These are phyloP conservation scores for Elsinoe perseae DNA, from an alignment of 2,329 filamentous ascomycete genomes.

Conservation along the genomic window DNA sequence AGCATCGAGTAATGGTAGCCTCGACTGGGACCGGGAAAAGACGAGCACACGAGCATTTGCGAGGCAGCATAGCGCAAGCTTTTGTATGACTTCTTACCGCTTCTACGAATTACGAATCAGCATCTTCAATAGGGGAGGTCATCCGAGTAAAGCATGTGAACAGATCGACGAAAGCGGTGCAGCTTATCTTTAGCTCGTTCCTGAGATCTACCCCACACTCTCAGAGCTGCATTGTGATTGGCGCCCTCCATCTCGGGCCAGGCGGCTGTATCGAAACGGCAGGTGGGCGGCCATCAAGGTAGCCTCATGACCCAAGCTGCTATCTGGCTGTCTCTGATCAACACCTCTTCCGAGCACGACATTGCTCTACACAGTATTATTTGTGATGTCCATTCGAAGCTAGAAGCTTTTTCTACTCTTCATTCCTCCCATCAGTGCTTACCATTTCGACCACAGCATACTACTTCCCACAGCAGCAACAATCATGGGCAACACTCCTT, in stretches of 20 bases:
- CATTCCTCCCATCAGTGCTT: background rate
- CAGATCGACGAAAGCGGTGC: background rate
- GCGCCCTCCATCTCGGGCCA: background rate
- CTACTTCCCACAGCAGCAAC: background rate
- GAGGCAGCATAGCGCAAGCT: background rate
- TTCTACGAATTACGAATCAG: background rate
- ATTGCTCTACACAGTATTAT: background rate
- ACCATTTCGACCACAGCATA: background rate
- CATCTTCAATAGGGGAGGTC: background rate
- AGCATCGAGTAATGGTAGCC: slow-evolving; percentile 66
- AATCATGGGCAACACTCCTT: slow-evolving; percentile 3
- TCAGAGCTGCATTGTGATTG: background rate
- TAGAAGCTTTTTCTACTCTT: background rate
- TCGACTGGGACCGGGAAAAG: background rate
- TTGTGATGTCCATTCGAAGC: background rate
- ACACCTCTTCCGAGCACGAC: background rate
- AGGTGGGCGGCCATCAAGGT: slow-evolving; percentile 13
- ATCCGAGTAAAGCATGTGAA: background rate
- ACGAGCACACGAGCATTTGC: background rate
- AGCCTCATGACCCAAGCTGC: background rate
- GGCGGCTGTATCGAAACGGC: slow-evolving; percentile 11
- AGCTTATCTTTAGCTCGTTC: slow-evolving; percentile 3
- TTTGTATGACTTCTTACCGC: background rate
- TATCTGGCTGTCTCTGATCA: background rate
- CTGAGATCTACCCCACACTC: slow-evolving; percentile 2